Percentiles rank a stretch among this genome's conserved stretches.
Conservation (phyloP, 257 asterid genomes). For the Solanum peruvianum region DNA sequence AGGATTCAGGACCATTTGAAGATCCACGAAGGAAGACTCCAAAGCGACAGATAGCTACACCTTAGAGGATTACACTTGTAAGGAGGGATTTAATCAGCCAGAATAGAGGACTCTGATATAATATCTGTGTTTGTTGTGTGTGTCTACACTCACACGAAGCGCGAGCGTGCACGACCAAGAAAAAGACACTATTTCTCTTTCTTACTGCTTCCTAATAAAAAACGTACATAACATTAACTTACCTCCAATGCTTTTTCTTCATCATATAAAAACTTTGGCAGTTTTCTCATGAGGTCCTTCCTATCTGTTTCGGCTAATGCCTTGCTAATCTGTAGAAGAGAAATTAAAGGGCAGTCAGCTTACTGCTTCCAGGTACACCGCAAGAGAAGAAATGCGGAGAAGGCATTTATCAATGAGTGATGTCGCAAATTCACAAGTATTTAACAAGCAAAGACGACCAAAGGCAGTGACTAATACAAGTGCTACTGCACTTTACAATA, state of each 20-base stretch:
- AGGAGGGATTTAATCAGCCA: background rate
- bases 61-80: background rate
- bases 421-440: background rate
- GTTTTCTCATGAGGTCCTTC: conserved; percentile 31
- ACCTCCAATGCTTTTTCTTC: conserved; percentile 45
- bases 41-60: background rate
- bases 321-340: conserved; percentile 29
- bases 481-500: background rate
- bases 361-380: background rate
- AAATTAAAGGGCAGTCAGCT: background rate
- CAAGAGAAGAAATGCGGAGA: background rate
- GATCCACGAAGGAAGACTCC: background rate
- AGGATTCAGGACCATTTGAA: background rate
- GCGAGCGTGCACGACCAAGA: background rate
- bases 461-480: background rate
- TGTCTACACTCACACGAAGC: background rate
- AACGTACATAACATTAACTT: background rate
- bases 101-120: background rate
- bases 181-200: background rate
- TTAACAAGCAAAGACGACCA: background rate
- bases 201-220: background rate
- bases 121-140: too few relatives aligned
- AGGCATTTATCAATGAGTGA: background rate
- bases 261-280: conserved; percentile 34
- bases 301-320: conserved; percentile 25